A percentile compares a stretch with the other conserved stretches of the same genome.
Evolutionary conservation across 75 land plant genomes (phyloP).

Genomic region (Pseudotsuga menziesii): DNA sequence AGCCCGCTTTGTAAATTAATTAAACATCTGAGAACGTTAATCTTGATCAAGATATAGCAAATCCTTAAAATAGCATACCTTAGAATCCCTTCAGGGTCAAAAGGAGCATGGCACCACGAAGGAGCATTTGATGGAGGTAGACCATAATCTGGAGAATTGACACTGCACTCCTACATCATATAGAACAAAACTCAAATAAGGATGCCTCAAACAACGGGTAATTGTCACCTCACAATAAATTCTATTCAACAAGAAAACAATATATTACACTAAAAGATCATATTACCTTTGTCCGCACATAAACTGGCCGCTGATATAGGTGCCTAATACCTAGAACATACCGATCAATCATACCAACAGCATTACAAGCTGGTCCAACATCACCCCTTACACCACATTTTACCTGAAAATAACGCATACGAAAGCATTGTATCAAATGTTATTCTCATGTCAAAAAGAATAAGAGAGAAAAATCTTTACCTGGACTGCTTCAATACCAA

Average conservation of each 20-base stretch:
- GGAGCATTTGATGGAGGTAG: constrained; percentile 71
- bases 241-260: background rate
- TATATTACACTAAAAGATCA: background rate
- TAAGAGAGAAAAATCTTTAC: background rate
- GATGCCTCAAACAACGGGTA: background rate
- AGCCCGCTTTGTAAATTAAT: background rate
- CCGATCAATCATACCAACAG: constrained; percentile 77
- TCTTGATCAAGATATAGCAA: background rate
- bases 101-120: constrained; percentile 83
- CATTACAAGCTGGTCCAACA: constrained; percentile 81
- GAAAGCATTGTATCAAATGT: background rate
- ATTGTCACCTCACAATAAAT: background rate
- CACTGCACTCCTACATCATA: constrained; percentile 50
- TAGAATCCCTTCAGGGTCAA: constrained; percentile 85
- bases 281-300: constrained; percentile 47
- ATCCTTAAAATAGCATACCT: constrained; percentile 23
- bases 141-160: constrained; percentile 60
- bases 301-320: constrained; percentile 50
- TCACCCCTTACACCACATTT: constrained; percentile 74
- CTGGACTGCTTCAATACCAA: no score
- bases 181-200: constrained; percentile 5
- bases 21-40: background rate
- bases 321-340: constrained; percentile 54
- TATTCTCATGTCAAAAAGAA: background rate
- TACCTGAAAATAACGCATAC: constrained; percentile 29